Evolutionary conservation across 1,284 basidiomycete genomes (phyloP).

Genomic region (Boletus calvinii): DNA sequence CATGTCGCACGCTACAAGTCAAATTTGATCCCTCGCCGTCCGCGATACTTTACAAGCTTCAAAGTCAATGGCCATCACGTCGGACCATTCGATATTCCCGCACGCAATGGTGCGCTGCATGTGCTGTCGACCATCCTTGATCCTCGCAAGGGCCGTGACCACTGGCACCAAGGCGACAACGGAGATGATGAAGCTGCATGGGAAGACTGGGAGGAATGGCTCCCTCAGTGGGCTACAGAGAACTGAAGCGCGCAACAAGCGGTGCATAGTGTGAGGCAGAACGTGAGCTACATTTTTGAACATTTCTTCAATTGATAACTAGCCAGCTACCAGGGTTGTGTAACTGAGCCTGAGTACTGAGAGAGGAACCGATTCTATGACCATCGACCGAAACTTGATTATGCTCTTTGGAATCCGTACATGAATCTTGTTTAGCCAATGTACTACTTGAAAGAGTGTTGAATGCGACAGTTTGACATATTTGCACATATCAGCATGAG

Average conservation of each 20-base stretch:
- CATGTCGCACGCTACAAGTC: slow-evolving; percentile 47
- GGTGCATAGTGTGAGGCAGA: background rate
- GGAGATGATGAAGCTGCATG: slow-evolving; percentile 38
- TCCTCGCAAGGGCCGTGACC: slow-evolving; percentile 37
- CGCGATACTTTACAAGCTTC: slow-evolving; percentile 45
- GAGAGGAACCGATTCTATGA: background rate
- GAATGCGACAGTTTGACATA: background rate
- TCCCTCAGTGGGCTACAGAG: slow-evolving; percentile 40
- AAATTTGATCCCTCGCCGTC: slow-evolving; percentile 38
- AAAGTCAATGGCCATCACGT: slow-evolving; percentile 54
- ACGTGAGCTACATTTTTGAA: background rate
- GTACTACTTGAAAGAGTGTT: background rate
- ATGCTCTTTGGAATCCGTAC: background rate
- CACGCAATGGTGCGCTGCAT: slow-evolving; percentile 65
- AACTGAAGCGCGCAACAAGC: slow-evolving; percentile 18
- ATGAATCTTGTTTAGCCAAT: background rate
- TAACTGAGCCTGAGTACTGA: too few species aligned
- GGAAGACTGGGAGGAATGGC: slow-evolving; percentile 63
- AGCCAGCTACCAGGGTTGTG: background rate
- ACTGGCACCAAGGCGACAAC: slow-evolving; percentile 25
- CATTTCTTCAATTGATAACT: background rate
- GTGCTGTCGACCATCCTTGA: slow-evolving; percentile 51
- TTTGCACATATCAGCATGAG: background rate
- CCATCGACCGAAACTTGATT: background rate
- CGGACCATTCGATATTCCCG: slow-evolving; percentile 50